Conservation (phyloP, 208 protist genomes). For the Tritrichomonas foetus region DNA sequence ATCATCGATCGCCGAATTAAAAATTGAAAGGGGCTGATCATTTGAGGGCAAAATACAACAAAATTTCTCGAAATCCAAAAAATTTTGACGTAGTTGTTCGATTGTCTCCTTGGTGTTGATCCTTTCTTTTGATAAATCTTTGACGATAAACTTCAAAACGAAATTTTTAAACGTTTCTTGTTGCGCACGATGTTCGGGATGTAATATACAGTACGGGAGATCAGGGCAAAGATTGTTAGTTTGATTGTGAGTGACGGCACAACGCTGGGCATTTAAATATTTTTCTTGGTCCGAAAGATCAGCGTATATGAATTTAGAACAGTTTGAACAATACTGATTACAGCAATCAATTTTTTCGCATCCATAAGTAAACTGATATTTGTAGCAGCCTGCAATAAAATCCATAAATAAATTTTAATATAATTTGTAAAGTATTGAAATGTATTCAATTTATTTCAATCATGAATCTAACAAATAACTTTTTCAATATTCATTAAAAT, state of each 20-base stretch:
- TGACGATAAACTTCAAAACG: neutral
- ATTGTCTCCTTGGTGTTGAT: neutral
- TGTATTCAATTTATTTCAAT: too few relatives aligned
- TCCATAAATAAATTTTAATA: too few relatives aligned
- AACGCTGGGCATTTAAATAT: neutral
- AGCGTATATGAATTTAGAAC: neutral
- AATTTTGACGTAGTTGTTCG: neutral
- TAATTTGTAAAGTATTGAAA: too few relatives aligned
- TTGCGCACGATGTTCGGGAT: neutral
- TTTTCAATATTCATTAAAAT: too few relatives aligned
- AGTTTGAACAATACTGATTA: neutral
- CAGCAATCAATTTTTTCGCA: neutral
- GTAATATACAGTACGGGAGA: neutral
- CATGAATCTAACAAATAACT: too few relatives aligned
- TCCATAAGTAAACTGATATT: neutral
- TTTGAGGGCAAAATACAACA: neutral
- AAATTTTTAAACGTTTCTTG: neutral
- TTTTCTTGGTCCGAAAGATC: neutral
- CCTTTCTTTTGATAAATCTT: too few relatives aligned
- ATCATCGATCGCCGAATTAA: neutral
- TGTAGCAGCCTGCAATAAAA: too few relatives aligned
- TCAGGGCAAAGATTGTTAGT: neutral
- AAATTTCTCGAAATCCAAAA: neutral
- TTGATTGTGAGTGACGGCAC: neutral
- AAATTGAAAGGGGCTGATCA: neutral